Percentiles rank a stretch among this genome's conserved stretches.
Evolutionary conservation across 331 rosid genomes (phyloP).

Genomic region (Cydonia oblonga): DNA sequence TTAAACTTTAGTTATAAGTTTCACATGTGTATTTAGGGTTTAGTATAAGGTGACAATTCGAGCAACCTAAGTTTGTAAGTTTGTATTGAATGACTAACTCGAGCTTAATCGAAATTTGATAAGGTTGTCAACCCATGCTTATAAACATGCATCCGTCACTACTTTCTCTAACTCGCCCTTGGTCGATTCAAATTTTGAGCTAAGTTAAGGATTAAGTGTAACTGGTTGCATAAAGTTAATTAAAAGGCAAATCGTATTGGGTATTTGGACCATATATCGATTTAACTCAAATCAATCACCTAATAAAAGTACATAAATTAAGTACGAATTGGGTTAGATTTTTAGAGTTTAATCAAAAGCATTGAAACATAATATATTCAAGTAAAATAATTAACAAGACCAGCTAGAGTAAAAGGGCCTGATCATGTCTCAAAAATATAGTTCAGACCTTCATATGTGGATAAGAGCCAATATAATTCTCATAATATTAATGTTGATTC

Average conservation of each 20-base stretch:
- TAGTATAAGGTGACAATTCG: neutral
- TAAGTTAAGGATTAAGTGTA: neutral
- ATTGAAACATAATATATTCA: no score
- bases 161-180: neutral
- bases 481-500: no score
- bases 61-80: neutral
- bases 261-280: neutral
- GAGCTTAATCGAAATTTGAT: no score
- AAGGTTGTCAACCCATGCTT: neutral
- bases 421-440: no score
- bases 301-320: no score
- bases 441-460: neutral
- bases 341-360: neutral
- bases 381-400: neutral
- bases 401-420: neutral
- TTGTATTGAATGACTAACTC: neutral
- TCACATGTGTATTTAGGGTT: no score
- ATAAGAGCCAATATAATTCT: neutral
- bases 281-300: neutral
- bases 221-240: neutral
- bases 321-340: neutral
- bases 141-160: no score
- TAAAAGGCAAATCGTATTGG: neutral
- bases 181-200: neutral
- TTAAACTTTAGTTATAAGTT: no score